Evolutionary conservation across 2,329 filamentous ascomycete genomes (phyloP).

Genomic region (Sporothrix euskadiensis): DNA sequence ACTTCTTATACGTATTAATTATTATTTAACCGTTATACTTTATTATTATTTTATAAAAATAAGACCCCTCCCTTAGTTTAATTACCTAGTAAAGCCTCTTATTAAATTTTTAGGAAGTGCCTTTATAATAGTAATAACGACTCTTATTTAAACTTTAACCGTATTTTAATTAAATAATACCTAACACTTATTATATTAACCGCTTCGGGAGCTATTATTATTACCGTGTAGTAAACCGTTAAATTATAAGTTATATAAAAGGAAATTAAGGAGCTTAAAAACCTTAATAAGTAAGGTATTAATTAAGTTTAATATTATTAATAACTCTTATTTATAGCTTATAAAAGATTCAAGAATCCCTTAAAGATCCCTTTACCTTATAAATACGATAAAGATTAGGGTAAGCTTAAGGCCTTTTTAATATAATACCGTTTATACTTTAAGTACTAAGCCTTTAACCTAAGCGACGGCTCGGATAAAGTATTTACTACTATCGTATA

Average conservation of each 20-base stretch:
- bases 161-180: no score
- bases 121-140: not conserved
- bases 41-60: not conserved
- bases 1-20: no score
- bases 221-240: not conserved
- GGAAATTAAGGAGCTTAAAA: not conserved
- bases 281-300: not conserved
- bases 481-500: not conserved
- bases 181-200: no score
- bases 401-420: not conserved
- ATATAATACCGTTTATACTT: not conserved
- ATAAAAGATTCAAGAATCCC: not conserved
- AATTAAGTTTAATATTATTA: not conserved
- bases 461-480: not conserved
- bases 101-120: no score
- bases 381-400: no score
- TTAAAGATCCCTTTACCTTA: not conserved
- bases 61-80: not conserved
- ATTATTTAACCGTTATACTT: no score
- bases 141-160: no score
- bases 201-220: no score
- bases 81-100: not conserved
- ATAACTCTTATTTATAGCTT: not conserved
- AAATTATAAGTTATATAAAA: not conserved
- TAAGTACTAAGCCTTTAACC: not conserved